A percentile compares a stretch with the other conserved stretches of the same genome.
phyloP scores from a whole-genome alignment of 2,329 filamentous ascomycete species.

The Colletotrichum tropicicola region DNA sequence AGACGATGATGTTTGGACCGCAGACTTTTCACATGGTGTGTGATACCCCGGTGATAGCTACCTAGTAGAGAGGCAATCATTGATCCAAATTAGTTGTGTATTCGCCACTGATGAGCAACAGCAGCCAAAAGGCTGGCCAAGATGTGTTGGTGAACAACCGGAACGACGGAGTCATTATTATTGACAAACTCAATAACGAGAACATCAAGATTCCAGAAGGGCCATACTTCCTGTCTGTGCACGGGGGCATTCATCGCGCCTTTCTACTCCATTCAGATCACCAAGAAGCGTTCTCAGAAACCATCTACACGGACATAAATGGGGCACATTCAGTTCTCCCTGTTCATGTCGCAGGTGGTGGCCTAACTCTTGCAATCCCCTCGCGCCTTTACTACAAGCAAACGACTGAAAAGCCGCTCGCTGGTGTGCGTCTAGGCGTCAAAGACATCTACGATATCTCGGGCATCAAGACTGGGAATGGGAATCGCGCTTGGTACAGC shows the following conservation, averaged over 20 bases:
- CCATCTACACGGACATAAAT: not conserved
- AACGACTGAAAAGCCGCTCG: conserved; percentile 58
- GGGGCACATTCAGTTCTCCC: conserved; percentile 16
- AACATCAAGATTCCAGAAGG: not conserved
- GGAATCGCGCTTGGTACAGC: conserved; percentile 67
- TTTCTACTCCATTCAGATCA: conserved; percentile 36
- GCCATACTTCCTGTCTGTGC: conserved; percentile 31
- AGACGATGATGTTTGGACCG: not conserved
- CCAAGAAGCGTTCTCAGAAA: conserved; percentile 32
- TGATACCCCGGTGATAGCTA: not conserved
- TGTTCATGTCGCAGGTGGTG: conserved; percentile 21
- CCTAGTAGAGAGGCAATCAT: no score
- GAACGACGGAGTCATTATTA: not conserved
- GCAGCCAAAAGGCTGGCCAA: not conserved
- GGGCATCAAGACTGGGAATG: conserved; percentile 63
- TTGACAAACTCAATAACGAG: not conserved
- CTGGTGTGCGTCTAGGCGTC: conserved; percentile 59
- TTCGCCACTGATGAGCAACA: no score
- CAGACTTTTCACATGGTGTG: not conserved
- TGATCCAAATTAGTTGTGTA: no score
- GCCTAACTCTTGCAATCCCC: conserved; percentile 52
- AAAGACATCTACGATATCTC: conserved; percentile 67
- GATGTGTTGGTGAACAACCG: not conserved
- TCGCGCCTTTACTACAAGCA: conserved; percentile 64
- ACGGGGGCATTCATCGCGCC: conserved; percentile 27